Evolutionary conservation across 345 rosid genomes (phyloP), one percentile per base, ranked within the genome.

Genomic region (Populus tremula): DNA sequence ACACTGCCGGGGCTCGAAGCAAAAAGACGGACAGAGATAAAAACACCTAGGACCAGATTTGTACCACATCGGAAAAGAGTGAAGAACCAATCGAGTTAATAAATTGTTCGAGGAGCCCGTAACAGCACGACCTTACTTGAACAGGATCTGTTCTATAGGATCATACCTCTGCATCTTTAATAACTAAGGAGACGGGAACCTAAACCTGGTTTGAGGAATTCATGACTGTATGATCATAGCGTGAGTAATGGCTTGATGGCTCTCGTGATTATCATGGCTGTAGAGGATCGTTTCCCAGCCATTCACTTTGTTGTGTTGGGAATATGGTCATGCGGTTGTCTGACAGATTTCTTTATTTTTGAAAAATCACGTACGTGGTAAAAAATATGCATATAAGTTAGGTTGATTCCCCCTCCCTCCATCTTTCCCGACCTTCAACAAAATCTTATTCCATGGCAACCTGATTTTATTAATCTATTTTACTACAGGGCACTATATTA

Each of bases 81-180:
- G 5, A n/a, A n/a, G 12, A 0, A n/a, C 0, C 9, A 56, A 8
- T 0, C 0, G 0, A 0, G 0, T 8, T n/a, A 56, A 56, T 21
- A 2, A 8, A 21, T 0, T 8, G 5, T 0, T 0, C 5, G 62
- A 56, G 25, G 12, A 1, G 0, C 25, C 0, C 0, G 0, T 0
- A 0, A 0, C 0, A 0, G 0, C 20, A 65, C 77, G 73, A 71
- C 70, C 73, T 76, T 71, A 76, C 80, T 76, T 76, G 76, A 77
- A 69, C 78, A 64, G 67, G 81, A 74, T 78, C 81, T 78, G 80
- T 63, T 82, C 79, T 74, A 64, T 78, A 77, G 78, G 72, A 23
- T 73, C 75, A 41, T 81, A 33, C 66, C 14, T 27, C 73, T 77
- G 84, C 56, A 13, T 81, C 77, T 61, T 77, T 67, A 20, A 67